phyloP scores from a whole-genome alignment of 2,329 filamentous ascomycete species.

The Ustulina deusta region DNA sequence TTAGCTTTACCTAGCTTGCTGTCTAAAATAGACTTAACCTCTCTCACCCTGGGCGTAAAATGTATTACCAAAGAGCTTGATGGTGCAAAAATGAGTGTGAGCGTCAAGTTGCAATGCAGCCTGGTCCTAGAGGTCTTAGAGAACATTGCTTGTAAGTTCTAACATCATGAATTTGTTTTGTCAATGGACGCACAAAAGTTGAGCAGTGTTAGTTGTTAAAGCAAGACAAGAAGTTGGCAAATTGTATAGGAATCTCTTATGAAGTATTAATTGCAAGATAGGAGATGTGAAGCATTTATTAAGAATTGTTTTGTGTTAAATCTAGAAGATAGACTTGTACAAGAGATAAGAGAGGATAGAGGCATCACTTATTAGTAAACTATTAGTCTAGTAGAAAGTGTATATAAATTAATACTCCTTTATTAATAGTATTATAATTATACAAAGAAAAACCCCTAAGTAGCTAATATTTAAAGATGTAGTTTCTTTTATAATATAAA shows the following conservation, averaged over 20 bases:
- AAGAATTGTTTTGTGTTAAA: background rate
- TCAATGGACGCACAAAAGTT: no score
- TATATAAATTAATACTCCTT: no score
- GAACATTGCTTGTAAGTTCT: no score
- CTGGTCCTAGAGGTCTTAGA: background rate
- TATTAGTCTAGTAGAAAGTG: no score
- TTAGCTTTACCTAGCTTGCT: conserved; percentile 3
- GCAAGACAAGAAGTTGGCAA: background rate
- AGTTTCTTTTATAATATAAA: no score
- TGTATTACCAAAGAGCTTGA: background rate
- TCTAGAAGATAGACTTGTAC: background rate
- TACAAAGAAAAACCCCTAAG: no score
- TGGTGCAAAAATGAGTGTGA: background rate
- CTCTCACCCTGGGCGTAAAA: background rate
- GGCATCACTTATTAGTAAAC: background rate
- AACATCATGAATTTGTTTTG: background rate
- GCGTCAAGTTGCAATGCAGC: background rate
- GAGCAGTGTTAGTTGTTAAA: background rate
- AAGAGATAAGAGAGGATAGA: background rate
- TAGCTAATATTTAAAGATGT: no score
- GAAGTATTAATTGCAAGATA: background rate
- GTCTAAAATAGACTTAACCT: background rate
- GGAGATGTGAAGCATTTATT: background rate
- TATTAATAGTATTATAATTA: no score
- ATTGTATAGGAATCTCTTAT: no score